Conservation (phyloP, 345 rosid genomes). For the Trapa incisa region DNA sequence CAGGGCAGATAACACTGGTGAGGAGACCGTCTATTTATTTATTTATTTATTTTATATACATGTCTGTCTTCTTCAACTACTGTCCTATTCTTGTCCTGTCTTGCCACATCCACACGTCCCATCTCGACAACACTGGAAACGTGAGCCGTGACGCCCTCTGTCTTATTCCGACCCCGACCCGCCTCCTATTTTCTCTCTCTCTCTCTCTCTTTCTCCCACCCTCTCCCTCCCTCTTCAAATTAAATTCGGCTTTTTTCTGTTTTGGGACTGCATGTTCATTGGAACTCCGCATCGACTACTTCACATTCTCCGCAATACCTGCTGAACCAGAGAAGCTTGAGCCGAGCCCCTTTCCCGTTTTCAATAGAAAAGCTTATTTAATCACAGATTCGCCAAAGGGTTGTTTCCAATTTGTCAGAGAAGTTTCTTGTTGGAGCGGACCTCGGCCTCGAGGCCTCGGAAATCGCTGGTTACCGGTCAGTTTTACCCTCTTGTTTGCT, state of each 20-base stretch:
- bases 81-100: too few relatives aligned
- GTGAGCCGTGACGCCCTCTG: constrained; percentile 1
- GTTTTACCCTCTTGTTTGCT: not conserved
- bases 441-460: constrained; percentile 6
- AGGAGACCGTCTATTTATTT: too few relatives aligned
- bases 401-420: not conserved
- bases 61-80: too few relatives aligned
- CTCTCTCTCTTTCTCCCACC: too few relatives aligned
- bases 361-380: not conserved
- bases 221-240: not conserved
- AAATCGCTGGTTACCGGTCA: constrained; percentile 1
- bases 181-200: not conserved
- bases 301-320: not conserved
- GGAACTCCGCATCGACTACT: not conserved
- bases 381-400: not conserved
- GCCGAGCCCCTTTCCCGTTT: not conserved
- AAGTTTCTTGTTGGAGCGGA: not conserved
- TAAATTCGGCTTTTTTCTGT: not conserved
- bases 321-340: not conserved
- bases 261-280: not conserved
- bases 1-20: too few relatives aligned
- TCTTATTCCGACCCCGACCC: not conserved
- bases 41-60: too few relatives aligned
- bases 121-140: not conserved
- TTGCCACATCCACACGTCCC: not conserved